These are phyloP conservation scores for Ophiostoma populinum DNA, from an alignment of 2,329 filamentous ascomycete genomes.

Conservation along the genomic window DNA sequence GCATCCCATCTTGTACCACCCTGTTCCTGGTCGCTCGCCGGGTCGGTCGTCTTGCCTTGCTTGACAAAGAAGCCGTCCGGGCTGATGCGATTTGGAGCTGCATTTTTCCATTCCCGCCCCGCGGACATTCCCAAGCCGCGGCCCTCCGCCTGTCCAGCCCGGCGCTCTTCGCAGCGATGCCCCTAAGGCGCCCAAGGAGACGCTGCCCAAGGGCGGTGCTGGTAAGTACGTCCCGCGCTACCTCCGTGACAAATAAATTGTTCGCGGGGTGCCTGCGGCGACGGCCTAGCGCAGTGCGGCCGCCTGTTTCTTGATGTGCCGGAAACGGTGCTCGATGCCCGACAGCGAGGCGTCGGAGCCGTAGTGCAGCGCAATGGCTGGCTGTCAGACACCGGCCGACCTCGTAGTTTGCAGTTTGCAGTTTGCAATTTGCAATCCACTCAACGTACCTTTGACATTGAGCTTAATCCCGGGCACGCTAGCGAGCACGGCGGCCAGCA, in stretches of 20 bases:
- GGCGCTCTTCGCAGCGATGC: conserved; percentile 20
- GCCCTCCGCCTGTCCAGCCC: conserved; percentile 25
- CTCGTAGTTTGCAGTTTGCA: too few species aligned
- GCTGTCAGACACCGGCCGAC: too few species aligned
- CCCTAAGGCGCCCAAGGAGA: conserved; percentile 26
- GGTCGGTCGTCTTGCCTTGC: too few species aligned
- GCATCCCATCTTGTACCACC: too few species aligned
- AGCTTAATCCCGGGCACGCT: conserved; percentile 35
- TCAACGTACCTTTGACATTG: conserved; percentile 47
- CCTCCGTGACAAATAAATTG: conserved; percentile 11
- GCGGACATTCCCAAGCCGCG: conserved; percentile 21
- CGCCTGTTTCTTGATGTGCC: conserved; percentile 26
- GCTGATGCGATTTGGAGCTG: too few species aligned
- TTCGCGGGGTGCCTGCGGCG: conserved; percentile 15
- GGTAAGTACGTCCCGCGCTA: conserved; percentile 42
- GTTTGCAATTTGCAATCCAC: too few species aligned
- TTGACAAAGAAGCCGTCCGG: too few species aligned
- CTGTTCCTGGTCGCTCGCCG: too few species aligned
- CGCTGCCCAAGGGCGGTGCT: conserved; percentile 31
- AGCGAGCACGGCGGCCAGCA: conserved; percentile 43
- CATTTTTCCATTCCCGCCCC: conserved; percentile 12
- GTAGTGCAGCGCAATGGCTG: conserved; percentile 30
- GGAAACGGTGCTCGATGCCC: conserved; percentile 34
- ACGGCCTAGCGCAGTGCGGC: conserved; percentile 22
- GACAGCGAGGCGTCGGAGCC: conserved; percentile 31